Evolutionary conservation across 139 green algal genomes (phyloP).

Genomic region (Ulvella scutata): DNA sequence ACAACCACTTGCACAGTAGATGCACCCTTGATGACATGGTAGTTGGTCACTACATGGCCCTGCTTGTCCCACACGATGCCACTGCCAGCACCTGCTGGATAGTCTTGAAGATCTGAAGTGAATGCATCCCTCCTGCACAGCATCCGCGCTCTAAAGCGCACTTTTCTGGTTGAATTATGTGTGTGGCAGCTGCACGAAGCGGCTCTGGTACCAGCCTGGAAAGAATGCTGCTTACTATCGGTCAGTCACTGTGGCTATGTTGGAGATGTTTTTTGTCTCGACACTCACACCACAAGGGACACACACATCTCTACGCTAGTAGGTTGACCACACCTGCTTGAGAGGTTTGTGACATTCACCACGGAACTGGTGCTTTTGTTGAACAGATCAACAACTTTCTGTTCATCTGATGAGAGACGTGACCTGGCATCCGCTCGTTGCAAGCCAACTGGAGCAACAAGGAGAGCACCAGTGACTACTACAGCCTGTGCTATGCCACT

Average conservation of each 20-base stretch:
- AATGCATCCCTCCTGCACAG: slow-evolving; percentile 35
- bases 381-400: slow-evolving; percentile 50
- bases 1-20: slow-evolving; percentile 29
- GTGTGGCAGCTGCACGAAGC: background rate
- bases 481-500: background rate
- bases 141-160: background rate
- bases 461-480: background rate
- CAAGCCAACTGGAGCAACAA: background rate
- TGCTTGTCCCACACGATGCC: slow-evolving; percentile 63
- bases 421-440: slow-evolving; percentile 1
- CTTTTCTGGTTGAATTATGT: background rate
- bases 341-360: slow-evolving; percentile 67
- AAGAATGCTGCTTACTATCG: background rate
- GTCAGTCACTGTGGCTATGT: background rate
- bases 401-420: slow-evolving; percentile 6
- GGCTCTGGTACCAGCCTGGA: background rate
- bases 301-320: background rate
- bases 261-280: no score
- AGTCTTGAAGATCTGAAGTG: slow-evolving; percentile 53
- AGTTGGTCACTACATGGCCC: slow-evolving; percentile 66
- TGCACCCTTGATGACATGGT: slow-evolving; percentile 43
- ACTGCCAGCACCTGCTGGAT: slow-evolving; percentile 49
- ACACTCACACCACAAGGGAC: background rate
- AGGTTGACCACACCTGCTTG: slow-evolving; percentile 10
- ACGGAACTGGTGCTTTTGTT: slow-evolving; percentile 35